These are phyloP conservation scores for Paspalum notatum DNA, from an alignment of 176 grass and related monocot species.

Conservation along the genomic window DNA sequence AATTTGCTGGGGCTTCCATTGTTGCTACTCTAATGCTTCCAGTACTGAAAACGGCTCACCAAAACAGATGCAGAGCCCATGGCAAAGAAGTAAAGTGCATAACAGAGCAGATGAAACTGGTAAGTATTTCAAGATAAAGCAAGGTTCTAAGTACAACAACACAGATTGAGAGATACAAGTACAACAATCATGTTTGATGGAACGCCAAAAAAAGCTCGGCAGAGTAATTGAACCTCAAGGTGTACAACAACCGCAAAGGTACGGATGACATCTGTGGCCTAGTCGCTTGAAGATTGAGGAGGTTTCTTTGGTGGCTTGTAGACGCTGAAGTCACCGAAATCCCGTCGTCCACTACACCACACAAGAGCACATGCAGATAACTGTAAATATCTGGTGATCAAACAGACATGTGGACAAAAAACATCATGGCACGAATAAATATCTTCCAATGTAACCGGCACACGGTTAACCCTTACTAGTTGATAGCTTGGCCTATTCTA, in stretches of 20 bases:
- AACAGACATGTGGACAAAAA: conserved; percentile 8
- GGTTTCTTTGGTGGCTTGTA: conserved; percentile 65
- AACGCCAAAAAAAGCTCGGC: background rate
- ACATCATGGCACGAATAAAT: background rate
- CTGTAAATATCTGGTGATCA: conserved; percentile 32
- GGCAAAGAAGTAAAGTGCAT: background rate
- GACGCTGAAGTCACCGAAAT: conserved; percentile 87
- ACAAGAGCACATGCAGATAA: conserved; percentile 4
- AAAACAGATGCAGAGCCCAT: background rate
- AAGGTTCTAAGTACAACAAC: background rate
- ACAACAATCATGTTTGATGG: conserved; percentile 12
- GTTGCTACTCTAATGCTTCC: background rate
- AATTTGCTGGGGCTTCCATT: background rate
- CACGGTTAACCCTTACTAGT: background rate
- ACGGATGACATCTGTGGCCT: conserved; percentile 9
- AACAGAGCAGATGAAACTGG: background rate
- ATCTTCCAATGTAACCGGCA: conserved; percentile 26
- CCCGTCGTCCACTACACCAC: conserved; percentile 70
- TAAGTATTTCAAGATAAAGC: background rate
- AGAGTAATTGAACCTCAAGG: conserved; percentile 16
- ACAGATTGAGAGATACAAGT: background rate
- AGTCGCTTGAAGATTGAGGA: conserved; percentile 34
- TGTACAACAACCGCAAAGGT: conserved; percentile 8
- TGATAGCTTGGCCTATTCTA: background rate
- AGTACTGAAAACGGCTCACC: background rate